Conservation (phyloP, 2,329 filamentous ascomycete species). For the Kalmusia sp. region DNA sequence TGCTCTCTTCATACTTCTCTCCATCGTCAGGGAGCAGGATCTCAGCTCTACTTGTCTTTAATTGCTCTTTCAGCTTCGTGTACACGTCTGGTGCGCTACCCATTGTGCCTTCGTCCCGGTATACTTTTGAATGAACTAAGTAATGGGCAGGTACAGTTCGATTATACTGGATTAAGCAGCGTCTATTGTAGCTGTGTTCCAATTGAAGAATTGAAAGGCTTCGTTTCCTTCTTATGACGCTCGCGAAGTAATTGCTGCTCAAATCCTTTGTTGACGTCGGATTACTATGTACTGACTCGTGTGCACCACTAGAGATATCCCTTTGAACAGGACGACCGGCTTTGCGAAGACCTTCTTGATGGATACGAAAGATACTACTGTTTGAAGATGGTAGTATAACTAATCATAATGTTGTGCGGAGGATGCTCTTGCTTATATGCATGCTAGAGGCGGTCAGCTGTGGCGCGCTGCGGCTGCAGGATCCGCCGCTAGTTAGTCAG, state of each 20-base stretch:
- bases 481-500: background rate
- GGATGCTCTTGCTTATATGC: background rate
- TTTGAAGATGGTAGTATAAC: background rate
- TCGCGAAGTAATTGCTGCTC: too few species aligned
- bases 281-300: too few species aligned
- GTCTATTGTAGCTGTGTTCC: too few species aligned
- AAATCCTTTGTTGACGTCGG: too few species aligned
- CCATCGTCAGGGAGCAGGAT: constrained; percentile 29
- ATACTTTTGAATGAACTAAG: background rate
- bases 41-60: constrained; percentile 26
- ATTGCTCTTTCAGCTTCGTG: constrained; percentile 9
- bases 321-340: too few species aligned
- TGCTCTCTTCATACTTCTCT: constrained; percentile 31
- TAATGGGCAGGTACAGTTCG: background rate
- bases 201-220: too few species aligned
- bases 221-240: too few species aligned
- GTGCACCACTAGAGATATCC: too few species aligned
- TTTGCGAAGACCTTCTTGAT: too few species aligned
- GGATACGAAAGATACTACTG: too few species aligned
- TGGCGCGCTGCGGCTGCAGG: background rate
- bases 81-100: constrained; percentile 14
- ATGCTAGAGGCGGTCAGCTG: background rate
- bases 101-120: background rate
- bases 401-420: background rate
- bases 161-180: too few species aligned